These are phyloP conservation scores for Solanum peruvianum DNA, from an alignment of 257 asterid genomes.

Conservation along the genomic window DNA sequence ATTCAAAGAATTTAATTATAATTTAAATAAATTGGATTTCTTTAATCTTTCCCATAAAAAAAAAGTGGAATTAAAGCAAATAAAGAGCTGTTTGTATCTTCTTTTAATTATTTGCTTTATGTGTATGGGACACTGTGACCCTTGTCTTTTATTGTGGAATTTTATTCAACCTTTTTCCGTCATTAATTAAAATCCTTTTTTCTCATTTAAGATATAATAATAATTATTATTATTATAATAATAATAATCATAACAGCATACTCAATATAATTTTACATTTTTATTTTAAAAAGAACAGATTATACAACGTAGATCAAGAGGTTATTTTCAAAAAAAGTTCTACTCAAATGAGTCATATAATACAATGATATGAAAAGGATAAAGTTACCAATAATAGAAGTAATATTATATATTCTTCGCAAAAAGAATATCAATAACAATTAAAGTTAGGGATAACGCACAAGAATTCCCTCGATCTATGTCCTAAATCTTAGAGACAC, in stretches of 20 bases:
- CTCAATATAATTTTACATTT: too few species aligned
- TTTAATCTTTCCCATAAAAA: slow-evolving; percentile 18
- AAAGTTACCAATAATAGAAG: too few species aligned
- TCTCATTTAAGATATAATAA: background rate
- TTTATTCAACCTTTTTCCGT: slow-evolving; percentile 18
- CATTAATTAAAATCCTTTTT: background rate
- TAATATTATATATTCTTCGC: background rate
- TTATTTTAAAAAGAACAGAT: fast-evolving
- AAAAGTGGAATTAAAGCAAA: background rate
- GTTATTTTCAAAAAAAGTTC: fast-evolving
- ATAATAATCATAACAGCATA: too few species aligned
- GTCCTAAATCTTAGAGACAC: too few species aligned
- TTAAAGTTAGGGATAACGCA: background rate
- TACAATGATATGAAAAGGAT: background rate
- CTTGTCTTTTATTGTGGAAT: slow-evolving; percentile 37
- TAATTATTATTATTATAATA: background rate
- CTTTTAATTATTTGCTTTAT: slow-evolving; percentile 10
- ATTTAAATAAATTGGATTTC: slow-evolving; percentile 5
- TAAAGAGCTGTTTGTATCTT: slow-evolving; percentile 7
- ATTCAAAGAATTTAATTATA: background rate
- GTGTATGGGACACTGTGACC: slow-evolving; percentile 35
- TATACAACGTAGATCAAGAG: background rate
- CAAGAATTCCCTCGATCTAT: too few species aligned
- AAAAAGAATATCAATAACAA: background rate
- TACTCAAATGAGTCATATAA: background rate